Evolutionary conservation across 2,329 filamentous ascomycete species (phyloP).

Genomic region (Aspergillus sergii): DNA sequence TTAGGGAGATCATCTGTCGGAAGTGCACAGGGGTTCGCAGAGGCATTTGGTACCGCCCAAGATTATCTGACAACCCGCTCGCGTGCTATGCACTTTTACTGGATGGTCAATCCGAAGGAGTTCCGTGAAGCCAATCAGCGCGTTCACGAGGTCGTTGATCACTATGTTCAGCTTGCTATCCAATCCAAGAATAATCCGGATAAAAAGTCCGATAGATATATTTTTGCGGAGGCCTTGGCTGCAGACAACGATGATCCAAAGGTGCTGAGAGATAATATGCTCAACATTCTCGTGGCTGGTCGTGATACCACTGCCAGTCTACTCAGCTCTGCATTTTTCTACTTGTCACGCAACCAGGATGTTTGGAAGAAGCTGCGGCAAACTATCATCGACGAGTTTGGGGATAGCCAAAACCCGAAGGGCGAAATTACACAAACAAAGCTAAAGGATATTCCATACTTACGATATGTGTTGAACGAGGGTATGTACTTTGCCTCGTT

Average conservation of each 20-base stretch:
- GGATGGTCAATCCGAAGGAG: constrained; percentile 42
- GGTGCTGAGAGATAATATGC: constrained; percentile 50
- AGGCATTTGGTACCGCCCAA: constrained; percentile 40
- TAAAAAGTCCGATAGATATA: constrained; percentile 42
- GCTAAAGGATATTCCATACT: constrained; percentile 44
- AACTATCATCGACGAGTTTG: constrained; percentile 43
- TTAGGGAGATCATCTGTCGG: constrained; percentile 43
- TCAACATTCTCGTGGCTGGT: constrained; percentile 56
- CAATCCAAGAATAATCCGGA: constrained; percentile 36
- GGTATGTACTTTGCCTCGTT: constrained; percentile 19
- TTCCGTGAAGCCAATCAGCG: constrained; percentile 44
- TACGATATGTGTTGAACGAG: constrained; percentile 45
- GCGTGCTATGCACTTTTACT: constrained; percentile 38
- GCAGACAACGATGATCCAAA: constrained; percentile 49
- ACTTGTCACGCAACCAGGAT: constrained; percentile 44
- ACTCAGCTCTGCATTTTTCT: constrained; percentile 50
- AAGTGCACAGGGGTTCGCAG: constrained; percentile 36
- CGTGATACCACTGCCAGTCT: constrained; percentile 56
- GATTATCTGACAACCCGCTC: constrained; percentile 34
- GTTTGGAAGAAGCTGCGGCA: constrained; percentile 41
- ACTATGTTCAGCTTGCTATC: constrained; percentile 51
- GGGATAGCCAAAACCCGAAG: constrained; percentile 39
- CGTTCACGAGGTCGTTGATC: constrained; percentile 53
- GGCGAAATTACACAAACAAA: constrained; percentile 46
- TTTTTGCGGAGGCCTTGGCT: constrained; percentile 54